Evolutionary conservation across 768 basidiomycete species (phyloP).

Genomic region (Phlebiopsis gigantea): DNA sequence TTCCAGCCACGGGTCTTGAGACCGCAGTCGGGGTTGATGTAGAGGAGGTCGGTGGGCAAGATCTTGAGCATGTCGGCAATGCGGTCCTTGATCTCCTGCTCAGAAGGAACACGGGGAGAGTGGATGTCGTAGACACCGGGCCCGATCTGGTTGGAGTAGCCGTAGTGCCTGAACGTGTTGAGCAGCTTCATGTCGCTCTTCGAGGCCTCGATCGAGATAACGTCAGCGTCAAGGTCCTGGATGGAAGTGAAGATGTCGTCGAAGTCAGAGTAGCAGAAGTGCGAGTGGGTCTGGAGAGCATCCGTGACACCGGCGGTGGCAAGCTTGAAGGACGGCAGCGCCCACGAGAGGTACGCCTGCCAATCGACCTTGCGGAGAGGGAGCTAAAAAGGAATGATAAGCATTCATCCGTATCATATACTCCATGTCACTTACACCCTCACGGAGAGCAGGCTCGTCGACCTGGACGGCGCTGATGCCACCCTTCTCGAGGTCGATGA

Average conservation of each 20-base stretch:
- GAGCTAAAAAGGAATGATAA: conserved; percentile 40
- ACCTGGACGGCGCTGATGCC: conserved; percentile 98
- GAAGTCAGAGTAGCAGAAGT: conserved; percentile 99
- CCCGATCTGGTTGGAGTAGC: conserved; percentile 96
- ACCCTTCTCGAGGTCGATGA: conserved; percentile 93
- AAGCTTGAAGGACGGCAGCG: conserved; percentile 98
- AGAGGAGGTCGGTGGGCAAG: conserved; percentile 79
- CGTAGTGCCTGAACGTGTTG: conserved; percentile 89
- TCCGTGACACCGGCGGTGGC: conserved; percentile 94
- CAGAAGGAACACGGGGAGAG: conserved; percentile 94
- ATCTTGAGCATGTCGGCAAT: conserved; percentile 70
- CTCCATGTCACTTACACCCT: conserved; percentile 62
- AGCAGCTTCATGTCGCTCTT: conserved; percentile 99
- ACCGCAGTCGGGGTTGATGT: conserved; percentile 97
- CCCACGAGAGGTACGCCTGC: conserved; percentile 96
- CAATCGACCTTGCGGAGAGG: conserved; percentile 96
- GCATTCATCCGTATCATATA: neutral
- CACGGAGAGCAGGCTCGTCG: conserved; percentile 99
- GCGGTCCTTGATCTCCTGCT: conserved; percentile 92
- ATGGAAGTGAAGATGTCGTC: conserved; percentile 98
- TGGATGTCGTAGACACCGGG: conserved; percentile 99
- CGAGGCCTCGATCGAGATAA: conserved; percentile 97
- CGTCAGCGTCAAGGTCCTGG: conserved; percentile 94
- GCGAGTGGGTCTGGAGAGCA: conserved; percentile 94
- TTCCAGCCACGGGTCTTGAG: conserved; percentile 99